Base-by-base conservation (phyloP, 225 moss, liverwort and hornwort genomes). In the Takakia lepidozioides region DNA sequence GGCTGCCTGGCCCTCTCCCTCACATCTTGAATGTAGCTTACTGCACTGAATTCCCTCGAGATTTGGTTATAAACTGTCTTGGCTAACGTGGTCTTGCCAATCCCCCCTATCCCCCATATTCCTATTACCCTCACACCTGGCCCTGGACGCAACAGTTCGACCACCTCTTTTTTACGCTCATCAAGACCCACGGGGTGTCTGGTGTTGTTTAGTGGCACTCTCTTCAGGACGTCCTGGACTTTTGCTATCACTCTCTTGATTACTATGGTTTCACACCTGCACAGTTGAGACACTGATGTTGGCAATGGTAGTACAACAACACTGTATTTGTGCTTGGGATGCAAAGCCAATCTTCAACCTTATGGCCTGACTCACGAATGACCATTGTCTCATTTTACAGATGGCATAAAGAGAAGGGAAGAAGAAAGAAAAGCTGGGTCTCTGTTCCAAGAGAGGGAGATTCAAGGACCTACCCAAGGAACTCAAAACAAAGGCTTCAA, bases 11-110 rank as follows among this genome's bases (percentile, higher is more conserved):
- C 59, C 47, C 65, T 71, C 46, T 71, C 70, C 9, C 47, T 21
- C 35, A 71, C 64, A 28, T 71, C 64, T 15, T 65, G 64, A 3
- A 71, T 56, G 14, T 60, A 71, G 52, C 60, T 65, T 27, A 71
- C 71, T 10, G 60, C 71, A 4, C 47, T 59, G 26, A 65, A 71
- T 3, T 64, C 41, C 51, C 60, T 55, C 8, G 55, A 56, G 1
- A 41, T 45, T 23, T 71, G 70, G 32, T 71, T 21, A 39, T 42
- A 65, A 13, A 71, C 16, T 0, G 70, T 60, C 46, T 56, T 71
- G 60, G 60, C 64, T 5, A 71, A 55, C 19, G 70, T 55, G 41
- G 59, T 64, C 44, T 64, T 71, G 39, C 64, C 70, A 8, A 64
- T 21, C 10, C 70, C 54, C 25, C 53, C 59, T 26, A 54, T 48